phyloP scores from a whole-genome alignment of 805 yeast genomes.

The Cyberlindnera mycetangii region DNA sequence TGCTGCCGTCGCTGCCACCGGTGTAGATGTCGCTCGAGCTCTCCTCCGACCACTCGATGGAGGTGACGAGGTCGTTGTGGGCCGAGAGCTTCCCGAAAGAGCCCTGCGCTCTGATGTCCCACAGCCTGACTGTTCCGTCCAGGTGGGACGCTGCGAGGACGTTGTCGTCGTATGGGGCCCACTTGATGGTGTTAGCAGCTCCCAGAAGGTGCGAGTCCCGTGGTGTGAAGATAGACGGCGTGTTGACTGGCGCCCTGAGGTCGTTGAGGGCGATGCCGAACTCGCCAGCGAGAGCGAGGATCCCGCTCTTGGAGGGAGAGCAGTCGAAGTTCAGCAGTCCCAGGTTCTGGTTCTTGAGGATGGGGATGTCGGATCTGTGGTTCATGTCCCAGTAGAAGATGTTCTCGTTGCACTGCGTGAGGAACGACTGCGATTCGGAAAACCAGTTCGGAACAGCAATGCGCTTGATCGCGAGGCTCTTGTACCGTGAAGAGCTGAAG shows the following conservation, averaged over 20 bases:
- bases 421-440: conserved; percentile 33
- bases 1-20: conserved; percentile 61
- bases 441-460: conserved; percentile 24
- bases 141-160: conserved; percentile 62
- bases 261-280: conserved; percentile 78
- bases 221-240: conserved; percentile 43
- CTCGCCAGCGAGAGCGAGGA: conserved; percentile 62
- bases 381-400: conserved; percentile 75
- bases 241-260: conserved; percentile 41
- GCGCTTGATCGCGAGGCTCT: conserved; percentile 17
- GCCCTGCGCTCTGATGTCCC: conserved; percentile 68
- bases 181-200: conserved; percentile 46
- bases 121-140: conserved; percentile 55
- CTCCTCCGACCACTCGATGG: conserved; percentile 57
- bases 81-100: conserved; percentile 53
- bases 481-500: conserved; percentile 32
- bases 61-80: conserved; percentile 51
- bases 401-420: conserved; percentile 65
- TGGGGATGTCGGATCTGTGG: conserved; percentile 55
- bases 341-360: conserved; percentile 46
- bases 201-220: conserved; percentile 27
- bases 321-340: conserved; percentile 54
- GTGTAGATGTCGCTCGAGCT: conserved; percentile 52
- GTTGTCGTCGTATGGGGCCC: conserved; percentile 62
- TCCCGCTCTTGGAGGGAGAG: conserved; percentile 43